Evolutionary conservation across 805 yeast genomes (phyloP), one percentile per base, ranked within the genome.

Genomic region (Saccharomycopsis javanensis): DNA sequence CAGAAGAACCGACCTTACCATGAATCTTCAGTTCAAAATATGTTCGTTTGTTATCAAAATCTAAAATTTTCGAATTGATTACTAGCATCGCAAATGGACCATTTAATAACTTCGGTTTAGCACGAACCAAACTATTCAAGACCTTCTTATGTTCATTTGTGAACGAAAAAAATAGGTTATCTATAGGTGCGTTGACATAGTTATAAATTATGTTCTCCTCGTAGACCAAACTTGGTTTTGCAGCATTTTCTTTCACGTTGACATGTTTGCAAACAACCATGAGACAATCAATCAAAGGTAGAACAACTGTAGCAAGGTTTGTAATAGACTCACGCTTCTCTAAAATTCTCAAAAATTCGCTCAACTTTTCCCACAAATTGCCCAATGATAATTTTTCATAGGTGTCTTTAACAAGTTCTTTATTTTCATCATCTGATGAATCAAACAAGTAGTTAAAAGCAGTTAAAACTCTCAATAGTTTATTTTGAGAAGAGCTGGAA

Each of bases 251-350:
- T 64, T 77, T 79, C 45, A 81, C 83, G 60, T 79, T 79, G 63
- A 88, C 81, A 65, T 88, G 95, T 66, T 91, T 91, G 71, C 96
- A 90, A n/a, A 94, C 94, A 53, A 92, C 96, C 96, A 94, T 89
- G 57, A 94, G 74, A 0, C 96, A 83, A 68, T 92, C 99, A 60
- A 92, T 88, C 60, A 90, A 70, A 0, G 98, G 97, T 25, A 92
- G 73, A 25, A 91, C 71, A 0, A 88, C 85, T 1, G 96, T 85
- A 0, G 96, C 90, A 50, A 88, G 80, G 51, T 82, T 81, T 23
- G 79, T 72, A 61, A 84, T 71, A 15, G 75, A 74, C 15, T 78
- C 75, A 45, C 79, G 78, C 23, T 78, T 82, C 65, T 85, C 92
- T 58, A 87, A 72, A 5, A 78, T 75, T 46, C 81, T 70, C 64